Evolutionary conservation across 148 eudicot species (phyloP).

Genomic region (Beta vulgaris): DNA sequence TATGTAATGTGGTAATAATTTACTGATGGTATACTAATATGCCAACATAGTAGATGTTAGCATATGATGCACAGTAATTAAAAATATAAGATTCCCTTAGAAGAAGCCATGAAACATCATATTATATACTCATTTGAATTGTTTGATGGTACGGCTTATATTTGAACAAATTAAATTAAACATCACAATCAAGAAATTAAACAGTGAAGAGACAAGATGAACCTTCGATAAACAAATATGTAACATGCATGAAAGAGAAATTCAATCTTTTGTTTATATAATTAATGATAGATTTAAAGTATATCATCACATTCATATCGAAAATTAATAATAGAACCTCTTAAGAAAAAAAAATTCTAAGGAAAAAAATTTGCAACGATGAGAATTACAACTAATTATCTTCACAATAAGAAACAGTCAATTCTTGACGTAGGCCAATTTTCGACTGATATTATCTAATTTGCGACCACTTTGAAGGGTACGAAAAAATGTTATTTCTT

Average conservation of each 20-base stretch:
- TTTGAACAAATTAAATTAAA: background rate
- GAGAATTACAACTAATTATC: background rate
- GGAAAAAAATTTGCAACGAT: background rate
- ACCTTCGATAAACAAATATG: background rate
- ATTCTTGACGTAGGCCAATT: background rate
- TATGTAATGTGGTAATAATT: background rate
- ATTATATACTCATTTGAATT: background rate
- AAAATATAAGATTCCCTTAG: background rate
- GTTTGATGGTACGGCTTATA: background rate
- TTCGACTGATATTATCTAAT: too few relatives aligned
- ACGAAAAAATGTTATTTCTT: background rate
- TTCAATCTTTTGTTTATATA: background rate
- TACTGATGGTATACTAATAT: background rate
- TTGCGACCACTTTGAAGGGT: too few relatives aligned
- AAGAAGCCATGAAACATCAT: background rate
- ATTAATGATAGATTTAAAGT: background rate
- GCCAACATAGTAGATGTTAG: background rate
- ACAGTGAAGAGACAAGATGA: background rate
- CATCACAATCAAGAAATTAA: background rate
- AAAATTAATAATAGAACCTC: too few relatives aligned
- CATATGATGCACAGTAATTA: background rate
- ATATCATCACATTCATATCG: background rate
- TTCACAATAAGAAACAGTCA: background rate
- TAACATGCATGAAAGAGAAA: background rate
- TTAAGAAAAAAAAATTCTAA: background rate